Conservation (phyloP, 306 rosid species). For the Gynostemma pentaphyllum region DNA sequence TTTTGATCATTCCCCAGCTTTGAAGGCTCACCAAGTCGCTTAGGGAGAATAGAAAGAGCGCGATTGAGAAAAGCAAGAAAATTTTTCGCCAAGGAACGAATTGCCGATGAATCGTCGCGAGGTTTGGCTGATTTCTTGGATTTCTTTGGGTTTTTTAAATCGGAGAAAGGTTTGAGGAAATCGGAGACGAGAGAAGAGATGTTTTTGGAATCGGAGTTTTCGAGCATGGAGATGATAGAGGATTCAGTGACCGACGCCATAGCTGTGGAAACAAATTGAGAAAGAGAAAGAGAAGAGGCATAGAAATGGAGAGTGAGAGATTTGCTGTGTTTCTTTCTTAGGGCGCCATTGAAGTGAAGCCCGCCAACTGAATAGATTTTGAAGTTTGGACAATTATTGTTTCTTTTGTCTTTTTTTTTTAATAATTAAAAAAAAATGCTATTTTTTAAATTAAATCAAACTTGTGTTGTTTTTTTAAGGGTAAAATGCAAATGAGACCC, state of each 20-base stretch:
- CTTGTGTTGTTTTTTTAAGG: no score
- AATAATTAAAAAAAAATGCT: not conserved
- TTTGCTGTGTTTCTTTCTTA: not conserved
- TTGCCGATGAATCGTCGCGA: slow-evolving; percentile 20
- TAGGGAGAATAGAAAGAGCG: slow-evolving; percentile 48
- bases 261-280: not conserved
- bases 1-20: slow-evolving; percentile 16
- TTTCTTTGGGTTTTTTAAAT: slow-evolving; percentile 17
- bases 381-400: not conserved
- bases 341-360: slow-evolving; percentile 20
- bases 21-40: slow-evolving; percentile 39
- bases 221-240: slow-evolving; percentile 42
- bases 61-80: slow-evolving; percentile 42
- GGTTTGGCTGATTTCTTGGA: slow-evolving; percentile 19
- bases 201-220: slow-evolving; percentile 30
- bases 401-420: no score
- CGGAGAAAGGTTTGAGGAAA: slow-evolving; percentile 42
- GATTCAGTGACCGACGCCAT: slow-evolving; percentile 47
- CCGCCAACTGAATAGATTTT: slow-evolving; percentile 10
- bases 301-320: not conserved
- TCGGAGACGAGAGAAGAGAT: slow-evolving; percentile 28
- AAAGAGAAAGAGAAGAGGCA: not conserved
- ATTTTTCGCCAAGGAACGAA: slow-evolving; percentile 56
- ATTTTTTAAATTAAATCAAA: no score
- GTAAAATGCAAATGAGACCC: no score